Percentiles rank a stretch among this genome's conserved stretches.
Conservation (phyloP, 768 basidiomycete genomes). For the Lactifluus volemus region DNA sequence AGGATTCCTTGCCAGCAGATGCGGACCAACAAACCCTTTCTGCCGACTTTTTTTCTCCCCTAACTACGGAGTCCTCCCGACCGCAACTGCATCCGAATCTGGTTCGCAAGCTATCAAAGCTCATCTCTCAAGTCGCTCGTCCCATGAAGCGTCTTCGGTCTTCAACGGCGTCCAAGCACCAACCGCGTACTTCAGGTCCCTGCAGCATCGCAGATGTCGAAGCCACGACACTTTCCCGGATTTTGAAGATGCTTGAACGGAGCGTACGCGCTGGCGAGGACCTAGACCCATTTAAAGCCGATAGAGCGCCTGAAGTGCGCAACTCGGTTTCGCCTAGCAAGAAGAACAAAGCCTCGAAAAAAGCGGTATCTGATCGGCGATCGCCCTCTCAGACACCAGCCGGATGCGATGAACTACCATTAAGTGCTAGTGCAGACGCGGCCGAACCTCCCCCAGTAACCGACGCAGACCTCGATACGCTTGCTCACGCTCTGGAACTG, state of each 20-base stretch:
- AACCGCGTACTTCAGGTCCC: constrained; percentile 43
- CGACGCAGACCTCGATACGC: constrained; percentile 41
- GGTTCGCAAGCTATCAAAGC: constrained; percentile 61
- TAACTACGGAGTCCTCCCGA: constrained; percentile 46
- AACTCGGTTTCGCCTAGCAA: constrained; percentile 21
- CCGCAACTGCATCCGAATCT: constrained; percentile 52
- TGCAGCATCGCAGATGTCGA: constrained; percentile 56
- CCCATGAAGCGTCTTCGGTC: constrained; percentile 59
- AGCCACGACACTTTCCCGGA: constrained; percentile 45
- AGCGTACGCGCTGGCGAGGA: constrained; percentile 71
- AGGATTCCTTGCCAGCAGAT: constrained; percentile 60
- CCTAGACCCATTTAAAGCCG: constrained; percentile 54
- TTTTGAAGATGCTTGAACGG: constrained; percentile 73
- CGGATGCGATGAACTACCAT: constrained; percentile 28
- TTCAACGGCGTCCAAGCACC: constrained; percentile 29
- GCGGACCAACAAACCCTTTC: constrained; percentile 42
- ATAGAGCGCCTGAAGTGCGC: constrained; percentile 16
- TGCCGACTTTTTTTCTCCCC: constrained; percentile 53
- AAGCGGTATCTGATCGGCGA: constrained; percentile 27
- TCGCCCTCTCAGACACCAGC: constrained; percentile 38
- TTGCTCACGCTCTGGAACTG: constrained; percentile 46
- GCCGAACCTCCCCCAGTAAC: constrained; percentile 27
- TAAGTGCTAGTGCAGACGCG: constrained; percentile 21
- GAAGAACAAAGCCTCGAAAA: constrained; percentile 39
- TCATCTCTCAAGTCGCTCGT: constrained; percentile 56